Evolutionary conservation across 2,329 filamentous ascomycete genomes (phyloP), one percentile per base, ranked within the genome.

Genomic region (Fusarium gaditjirri): DNA sequence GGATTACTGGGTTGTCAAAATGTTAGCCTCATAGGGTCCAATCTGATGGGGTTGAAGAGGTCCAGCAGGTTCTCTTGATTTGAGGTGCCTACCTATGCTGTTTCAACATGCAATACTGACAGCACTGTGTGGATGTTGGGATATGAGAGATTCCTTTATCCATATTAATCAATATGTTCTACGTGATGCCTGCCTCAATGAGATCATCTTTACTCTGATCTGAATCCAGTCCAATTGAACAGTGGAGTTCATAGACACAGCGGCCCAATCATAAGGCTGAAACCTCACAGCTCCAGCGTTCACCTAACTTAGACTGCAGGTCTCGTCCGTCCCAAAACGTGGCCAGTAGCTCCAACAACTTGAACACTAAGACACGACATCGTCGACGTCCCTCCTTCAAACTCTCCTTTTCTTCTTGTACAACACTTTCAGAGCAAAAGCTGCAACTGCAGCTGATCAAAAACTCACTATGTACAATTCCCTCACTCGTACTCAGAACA

Each of bases 401-500:
- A 31, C 33, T 44, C 43, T 33, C 35, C 27, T 68, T 63, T 21
- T 38, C 36, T 38, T 58, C 33, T 56, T 49, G n/a, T 47, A 50
- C 25, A 63, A 38, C 57, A 44, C 50, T 23, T 44, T 21, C 19
- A 70, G 46, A 55, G 59, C 33, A 69, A 64, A 71, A 70, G 70
- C 72, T 62, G 68, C 70, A 50, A 57, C 59, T 55, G 62, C 63
- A 61, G 61, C 50, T 54, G 49, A 36, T 35, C n/a, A 55, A 55
- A 21, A 64, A 67, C 72, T 79, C 84, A 87, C 68, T 68, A 98
- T 99, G 96, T 92, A 98, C 84, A 97, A 94, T 79, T 89, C 92
- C 50, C 84, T 97, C 53, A 94, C 93, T 71, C 93, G 96, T 75
- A 83, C 92, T 75, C 96, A 99, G 83, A 95, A 94, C 84, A 92